Conservation (phyloP, 192 early-diverging fungal genomes). For the Allomyces macrogynus region DNA sequence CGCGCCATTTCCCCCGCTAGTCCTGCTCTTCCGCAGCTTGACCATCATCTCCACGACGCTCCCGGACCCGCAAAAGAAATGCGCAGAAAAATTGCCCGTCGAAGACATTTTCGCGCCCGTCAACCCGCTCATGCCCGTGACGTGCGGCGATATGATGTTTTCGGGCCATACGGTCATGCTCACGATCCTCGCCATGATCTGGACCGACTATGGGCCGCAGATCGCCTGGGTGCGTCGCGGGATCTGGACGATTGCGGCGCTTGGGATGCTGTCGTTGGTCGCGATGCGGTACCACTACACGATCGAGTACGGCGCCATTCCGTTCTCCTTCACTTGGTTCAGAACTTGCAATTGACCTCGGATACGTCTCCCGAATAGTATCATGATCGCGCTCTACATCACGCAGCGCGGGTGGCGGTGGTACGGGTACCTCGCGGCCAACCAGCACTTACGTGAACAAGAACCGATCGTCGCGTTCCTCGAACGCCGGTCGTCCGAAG, state of each 20-base stretch:
- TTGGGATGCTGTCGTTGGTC: neutral
- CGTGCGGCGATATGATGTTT: conserved; percentile 46
- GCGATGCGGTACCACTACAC: neutral
- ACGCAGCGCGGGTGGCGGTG: neutral
- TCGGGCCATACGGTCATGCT: conserved; percentile 44
- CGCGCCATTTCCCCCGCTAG: neutral
- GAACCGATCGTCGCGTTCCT: neutral
- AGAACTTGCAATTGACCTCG: no score
- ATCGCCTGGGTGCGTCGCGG: neutral
- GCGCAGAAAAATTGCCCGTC: neutral
- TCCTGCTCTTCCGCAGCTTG: neutral
- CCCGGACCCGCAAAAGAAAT: neutral
- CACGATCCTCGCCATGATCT: conserved; percentile 32
- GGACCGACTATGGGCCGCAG: conserved; percentile 31
- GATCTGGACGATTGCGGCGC: neutral
- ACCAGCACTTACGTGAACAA: neutral
- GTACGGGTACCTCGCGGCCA: neutral
- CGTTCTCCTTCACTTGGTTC: no score
- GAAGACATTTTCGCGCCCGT: conserved; percentile 3
- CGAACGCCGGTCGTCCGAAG: neutral
- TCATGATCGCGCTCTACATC: neutral
- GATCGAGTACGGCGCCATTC: neutral
- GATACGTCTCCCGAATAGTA: no score
- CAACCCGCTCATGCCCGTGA: conserved; percentile 29
- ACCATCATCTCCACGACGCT: neutral